phyloP scores from a whole-genome alignment of 305 asterid genomes.

The Solanum hybrid region DNA sequence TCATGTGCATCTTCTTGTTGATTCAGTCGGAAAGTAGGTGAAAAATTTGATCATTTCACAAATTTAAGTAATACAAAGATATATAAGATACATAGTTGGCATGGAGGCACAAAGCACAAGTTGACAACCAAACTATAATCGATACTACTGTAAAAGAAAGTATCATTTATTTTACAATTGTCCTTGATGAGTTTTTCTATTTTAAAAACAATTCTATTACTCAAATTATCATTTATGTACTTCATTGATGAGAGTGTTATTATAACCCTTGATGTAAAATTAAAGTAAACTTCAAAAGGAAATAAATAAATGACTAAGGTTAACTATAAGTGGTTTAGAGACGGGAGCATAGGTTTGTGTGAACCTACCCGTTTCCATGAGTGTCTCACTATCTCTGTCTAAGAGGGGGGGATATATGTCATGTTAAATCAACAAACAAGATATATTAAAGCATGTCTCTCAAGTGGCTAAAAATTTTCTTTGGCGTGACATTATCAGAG shows the following conservation, averaged over 20 bases:
- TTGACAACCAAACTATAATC: neutral
- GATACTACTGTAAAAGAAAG: neutral
- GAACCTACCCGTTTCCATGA: neutral
- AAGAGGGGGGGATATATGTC: neutral
- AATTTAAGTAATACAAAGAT: neutral
- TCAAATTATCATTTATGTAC: neutral
- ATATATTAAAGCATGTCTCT: neutral
- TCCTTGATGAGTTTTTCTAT: neutral
- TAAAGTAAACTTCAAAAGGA: neutral
- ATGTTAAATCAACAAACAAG: neutral
- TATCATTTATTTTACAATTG: neutral
- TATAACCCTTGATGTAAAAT: neutral
- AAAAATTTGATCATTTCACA: neutral
- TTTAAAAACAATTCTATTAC: neutral
- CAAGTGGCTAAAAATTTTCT: neutral
- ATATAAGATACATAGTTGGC: neutral
- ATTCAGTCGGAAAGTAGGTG: neutral
- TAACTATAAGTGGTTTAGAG: neutral
- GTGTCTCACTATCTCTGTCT: neutral
- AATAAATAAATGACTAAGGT: neutral
- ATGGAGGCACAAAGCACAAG: neutral
- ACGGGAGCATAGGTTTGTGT: neutral
- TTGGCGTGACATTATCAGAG: neutral
- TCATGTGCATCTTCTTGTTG: neutral
- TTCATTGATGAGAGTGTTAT: neutral